These are phyloP conservation scores for Penicillium sp. DNA, from an alignment of 2,329 filamentous ascomycete species.

Conservation along the genomic window DNA sequence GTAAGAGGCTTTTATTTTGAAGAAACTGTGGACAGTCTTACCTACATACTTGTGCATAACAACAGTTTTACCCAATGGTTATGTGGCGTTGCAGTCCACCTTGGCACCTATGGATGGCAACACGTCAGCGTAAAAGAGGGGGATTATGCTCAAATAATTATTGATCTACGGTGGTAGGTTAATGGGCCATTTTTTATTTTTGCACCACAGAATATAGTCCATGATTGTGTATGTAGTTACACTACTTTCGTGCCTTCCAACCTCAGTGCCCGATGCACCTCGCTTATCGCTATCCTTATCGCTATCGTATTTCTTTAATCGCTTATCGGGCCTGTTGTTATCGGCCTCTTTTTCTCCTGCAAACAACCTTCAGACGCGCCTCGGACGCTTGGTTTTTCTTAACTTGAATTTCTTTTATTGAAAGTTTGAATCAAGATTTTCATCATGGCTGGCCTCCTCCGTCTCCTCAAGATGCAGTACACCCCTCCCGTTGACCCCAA, in stretches of 20 bases:
- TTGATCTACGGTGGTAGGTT: not conserved
- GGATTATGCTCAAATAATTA: no score
- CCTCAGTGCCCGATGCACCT: not conserved
- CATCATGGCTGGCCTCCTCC: constrained; percentile 30
- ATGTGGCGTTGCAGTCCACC: not conserved
- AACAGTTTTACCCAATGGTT: not conserved
- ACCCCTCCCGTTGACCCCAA: constrained; percentile 38
- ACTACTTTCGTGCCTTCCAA: not conserved
- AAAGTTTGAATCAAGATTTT: not conserved
- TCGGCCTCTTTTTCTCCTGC: not conserved
- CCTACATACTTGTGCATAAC: not conserved
- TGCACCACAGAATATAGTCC: not conserved
- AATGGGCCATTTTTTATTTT: not conserved
- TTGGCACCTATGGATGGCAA: not conserved
- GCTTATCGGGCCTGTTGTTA: not conserved
- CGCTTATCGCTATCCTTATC: constrained; percentile 1
- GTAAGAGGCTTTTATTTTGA: not conserved
- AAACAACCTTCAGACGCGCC: not conserved
- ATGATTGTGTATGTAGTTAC: not conserved
- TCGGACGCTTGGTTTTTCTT: not conserved
- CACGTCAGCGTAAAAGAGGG: not conserved
- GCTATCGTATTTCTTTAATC: not conserved
- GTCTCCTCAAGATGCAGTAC: constrained; percentile 32
- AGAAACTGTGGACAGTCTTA: not conserved
- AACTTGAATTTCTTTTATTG: not conserved